A percentile compares a stretch with the other conserved stretches of the same genome.
These are phyloP conservation scores for Acacia concinna DNA, from an alignment of 331 rosid species.

Conservation along the genomic window DNA sequence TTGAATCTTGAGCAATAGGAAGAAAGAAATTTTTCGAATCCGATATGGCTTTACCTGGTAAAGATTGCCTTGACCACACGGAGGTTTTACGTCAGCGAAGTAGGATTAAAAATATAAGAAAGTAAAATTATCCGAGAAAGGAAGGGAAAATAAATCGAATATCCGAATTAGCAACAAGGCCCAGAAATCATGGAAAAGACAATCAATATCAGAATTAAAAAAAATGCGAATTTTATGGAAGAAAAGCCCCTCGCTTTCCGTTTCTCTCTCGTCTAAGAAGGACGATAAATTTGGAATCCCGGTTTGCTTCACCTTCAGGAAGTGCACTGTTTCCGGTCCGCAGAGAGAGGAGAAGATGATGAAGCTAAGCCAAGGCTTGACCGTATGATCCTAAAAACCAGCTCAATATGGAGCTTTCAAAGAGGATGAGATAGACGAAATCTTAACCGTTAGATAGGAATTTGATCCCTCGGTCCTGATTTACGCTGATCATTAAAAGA, in stretches of 20 bases:
- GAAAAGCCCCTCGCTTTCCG: background rate
- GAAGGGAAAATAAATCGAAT: constrained; percentile 31
- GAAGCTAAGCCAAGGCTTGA: background rate
- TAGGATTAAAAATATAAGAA: background rate
- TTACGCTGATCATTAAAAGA: background rate
- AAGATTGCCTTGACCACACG: constrained; percentile 41
- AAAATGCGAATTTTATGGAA: constrained; percentile 18
- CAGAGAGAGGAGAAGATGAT: background rate
- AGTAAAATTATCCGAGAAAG: constrained; percentile 29
- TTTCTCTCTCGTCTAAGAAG: background rate
- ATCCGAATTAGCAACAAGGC: constrained; percentile 20
- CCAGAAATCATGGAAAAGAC: constrained; percentile 50
- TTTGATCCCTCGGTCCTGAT: background rate
- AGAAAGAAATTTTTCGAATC: background rate
- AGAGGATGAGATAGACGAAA: background rate
- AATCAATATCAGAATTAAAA: too few species aligned
- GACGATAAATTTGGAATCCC: constrained; percentile 3
- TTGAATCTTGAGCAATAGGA: background rate
- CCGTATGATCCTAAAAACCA: background rate
- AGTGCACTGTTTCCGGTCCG: background rate
- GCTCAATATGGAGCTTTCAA: background rate
- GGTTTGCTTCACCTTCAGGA: background rate
- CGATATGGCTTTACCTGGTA: background rate
- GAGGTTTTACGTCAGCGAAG: constrained; percentile 23
- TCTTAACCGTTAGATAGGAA: background rate